Conservation (phyloP, 257 asterid genomes). For the Sherardia arvensis region DNA sequence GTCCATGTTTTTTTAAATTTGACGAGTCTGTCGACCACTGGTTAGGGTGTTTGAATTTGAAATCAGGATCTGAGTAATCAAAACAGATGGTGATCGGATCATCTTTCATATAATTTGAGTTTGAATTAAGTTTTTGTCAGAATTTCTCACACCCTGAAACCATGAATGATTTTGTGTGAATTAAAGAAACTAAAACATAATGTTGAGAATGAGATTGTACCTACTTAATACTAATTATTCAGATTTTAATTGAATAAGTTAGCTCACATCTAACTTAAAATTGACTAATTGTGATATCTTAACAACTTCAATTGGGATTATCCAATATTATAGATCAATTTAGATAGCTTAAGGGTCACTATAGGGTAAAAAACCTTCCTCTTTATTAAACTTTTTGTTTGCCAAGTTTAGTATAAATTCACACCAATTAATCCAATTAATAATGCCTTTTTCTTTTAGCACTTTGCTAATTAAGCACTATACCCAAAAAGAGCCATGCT, state of each 20-base stretch:
- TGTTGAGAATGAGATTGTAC: background rate
- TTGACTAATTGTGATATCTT: background rate
- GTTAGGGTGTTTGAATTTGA: no score
- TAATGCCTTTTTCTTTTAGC: slow-evolving; percentile 4
- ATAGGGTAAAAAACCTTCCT: background rate
- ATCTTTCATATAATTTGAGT: no score
- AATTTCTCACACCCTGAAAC: no score
- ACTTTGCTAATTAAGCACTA: slow-evolving; percentile 8
- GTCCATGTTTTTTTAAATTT: no score
- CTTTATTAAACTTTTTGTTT: slow-evolving; percentile 9
- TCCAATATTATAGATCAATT: background rate
- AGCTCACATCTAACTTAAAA: background rate
- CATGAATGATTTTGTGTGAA: no score
- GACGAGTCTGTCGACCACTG: no score
- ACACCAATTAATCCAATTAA: background rate
- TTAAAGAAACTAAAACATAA: no score
- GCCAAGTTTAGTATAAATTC: slow-evolving; percentile 17
- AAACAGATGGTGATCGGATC: no score
- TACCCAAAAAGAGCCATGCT: background rate
- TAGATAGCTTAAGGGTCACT: background rate
- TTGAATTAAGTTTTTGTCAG: no score
- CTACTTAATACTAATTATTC: background rate
- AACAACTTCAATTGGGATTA: background rate
- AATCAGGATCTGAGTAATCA: no score
- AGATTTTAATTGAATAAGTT: background rate